Conservation (phyloP, 2,329 filamentous ascomycete genomes). For the Alternaria panax region DNA sequence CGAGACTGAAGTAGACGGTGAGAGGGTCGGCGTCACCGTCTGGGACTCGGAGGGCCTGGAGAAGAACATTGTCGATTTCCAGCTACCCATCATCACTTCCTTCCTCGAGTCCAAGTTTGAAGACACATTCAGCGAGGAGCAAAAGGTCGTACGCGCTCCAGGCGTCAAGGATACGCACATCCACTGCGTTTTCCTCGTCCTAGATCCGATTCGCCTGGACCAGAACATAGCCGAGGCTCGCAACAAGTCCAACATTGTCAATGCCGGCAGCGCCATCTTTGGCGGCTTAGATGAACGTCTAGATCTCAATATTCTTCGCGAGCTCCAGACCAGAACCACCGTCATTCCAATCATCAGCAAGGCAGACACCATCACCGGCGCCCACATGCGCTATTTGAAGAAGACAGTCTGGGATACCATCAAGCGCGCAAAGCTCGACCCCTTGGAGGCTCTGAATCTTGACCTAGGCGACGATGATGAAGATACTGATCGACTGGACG, state of each 20-base stretch:
- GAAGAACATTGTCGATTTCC: conserved; percentile 92
- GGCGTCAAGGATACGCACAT: conserved; percentile 96
- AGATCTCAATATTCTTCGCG: conserved; percentile 87
- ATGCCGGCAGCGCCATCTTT: conserved; percentile 58
- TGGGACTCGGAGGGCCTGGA: conserved; percentile 98
- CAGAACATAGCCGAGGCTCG: conserved; percentile 74
- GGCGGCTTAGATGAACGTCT: conserved; percentile 85
- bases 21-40: conserved; percentile 88
- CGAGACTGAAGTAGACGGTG: conserved; percentile 91
- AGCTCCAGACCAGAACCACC: conserved; percentile 89
- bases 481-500: conserved; percentile 60
- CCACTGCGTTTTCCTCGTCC: conserved; percentile 89
- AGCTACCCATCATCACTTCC: conserved; percentile 86
- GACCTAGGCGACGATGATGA: conserved; percentile 74
- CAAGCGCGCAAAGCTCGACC: conserved; percentile 85
- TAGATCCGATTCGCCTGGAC: conserved; percentile 87
- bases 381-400: conserved; percentile 92
- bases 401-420: conserved; percentile 88
- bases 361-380: conserved; percentile 93
- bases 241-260: conserved; percentile 60
- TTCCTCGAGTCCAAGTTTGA: conserved; percentile 99
- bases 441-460: conserved; percentile 82
- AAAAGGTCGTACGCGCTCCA: conserved; percentile 93
- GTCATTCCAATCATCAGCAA: conserved; percentile 96
- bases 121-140: conserved; percentile 95